Evolutionary conservation across 352 stramenopile genomes (phyloP), one percentile per base, ranked within the genome.

Genomic region (Globisporangium echinulatum): DNA sequence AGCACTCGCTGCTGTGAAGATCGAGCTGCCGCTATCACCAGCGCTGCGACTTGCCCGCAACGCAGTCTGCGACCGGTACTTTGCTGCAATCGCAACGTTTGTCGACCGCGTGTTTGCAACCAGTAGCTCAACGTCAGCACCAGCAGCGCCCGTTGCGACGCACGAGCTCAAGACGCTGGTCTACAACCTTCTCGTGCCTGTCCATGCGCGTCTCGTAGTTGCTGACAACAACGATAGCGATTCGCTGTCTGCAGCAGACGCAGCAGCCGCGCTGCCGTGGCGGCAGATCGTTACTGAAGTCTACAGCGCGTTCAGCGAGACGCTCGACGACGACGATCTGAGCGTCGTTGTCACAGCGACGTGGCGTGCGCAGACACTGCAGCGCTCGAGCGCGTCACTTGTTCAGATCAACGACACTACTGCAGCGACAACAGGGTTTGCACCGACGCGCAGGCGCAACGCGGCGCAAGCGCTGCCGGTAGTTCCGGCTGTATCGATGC

Each of bases 121-220:
- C 9, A 63, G 61, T 59, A 38, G 54, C 11, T 55, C 58, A 17
- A 49, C 62, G 8, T 38, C 4, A 13, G 14, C 15, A n/a, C 46
- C 9, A 36, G 52, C 7, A 58, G 33, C 50, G 2, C 9, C 54
- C 6, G 59, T 88, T n/a, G 88, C 79, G 36, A 74, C 71, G 14
- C 74, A 68, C 10, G 82, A 92, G 51, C 56, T 92, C 8, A 90
- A 92, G 67, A 84, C 78, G 19, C 55, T 67, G 2, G 54, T 90
- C n/a, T 87, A 80, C 53, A 66, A 59, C 19, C 46, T 65, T 10
- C 61, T 92, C 36, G 58, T 90, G 4, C 75, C 78, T 7, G 63
- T 89, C 19, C 79, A 90, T 50, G 69, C 82, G 44, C 50, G 62
- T 5, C 39, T 90, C 10, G 59, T 59, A 19, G 49, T 33, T 33